Evolutionary conservation across 441 rosid genomes (phyloP).

Genomic region (Capsella rubella): DNA sequence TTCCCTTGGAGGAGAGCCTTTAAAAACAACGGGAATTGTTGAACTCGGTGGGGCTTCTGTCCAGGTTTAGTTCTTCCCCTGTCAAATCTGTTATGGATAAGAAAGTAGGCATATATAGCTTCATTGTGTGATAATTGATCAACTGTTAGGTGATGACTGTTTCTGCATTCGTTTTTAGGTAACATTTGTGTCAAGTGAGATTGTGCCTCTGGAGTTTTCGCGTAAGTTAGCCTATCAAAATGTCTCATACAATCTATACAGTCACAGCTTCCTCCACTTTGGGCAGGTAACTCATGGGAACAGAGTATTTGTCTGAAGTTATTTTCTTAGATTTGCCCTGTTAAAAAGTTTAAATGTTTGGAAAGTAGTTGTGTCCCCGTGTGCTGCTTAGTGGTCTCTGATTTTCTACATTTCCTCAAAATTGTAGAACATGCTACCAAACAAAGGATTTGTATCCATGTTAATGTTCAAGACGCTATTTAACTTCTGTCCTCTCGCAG

Average conservation of each 20-base stretch:
- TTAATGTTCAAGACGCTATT: slow-evolving; percentile 24
- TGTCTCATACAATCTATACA: slow-evolving; percentile 72
- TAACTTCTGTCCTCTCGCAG: slow-evolving; percentile 52
- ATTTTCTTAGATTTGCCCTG: neutral
- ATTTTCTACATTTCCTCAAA: neutral
- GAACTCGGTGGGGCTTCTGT: slow-evolving; percentile 98
- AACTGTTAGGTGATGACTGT: neutral
- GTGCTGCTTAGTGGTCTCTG: neutral
- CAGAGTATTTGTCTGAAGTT: slow-evolving; percentile 9
- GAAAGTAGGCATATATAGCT: neutral
- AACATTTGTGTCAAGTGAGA: slow-evolving; percentile 75
- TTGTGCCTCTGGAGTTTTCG: slow-evolving; percentile 68
- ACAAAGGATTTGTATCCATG: neutral
- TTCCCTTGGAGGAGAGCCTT: slow-evolving; percentile 77
- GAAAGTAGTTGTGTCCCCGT: neutral
- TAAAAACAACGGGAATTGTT: slow-evolving; percentile 75
- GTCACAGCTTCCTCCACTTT: slow-evolving; percentile 88
- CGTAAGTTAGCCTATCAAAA: slow-evolving; percentile 64
- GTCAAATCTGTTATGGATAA: neutral
- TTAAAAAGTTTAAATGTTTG: neutral
- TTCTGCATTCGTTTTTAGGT: slow-evolving; percentile 55
- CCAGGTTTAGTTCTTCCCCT: slow-evolving; percentile 59
- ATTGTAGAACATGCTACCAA: neutral
- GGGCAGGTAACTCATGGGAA: slow-evolving; percentile 68
- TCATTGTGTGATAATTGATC: neutral